phyloP scores from a whole-genome alignment of 2,329 filamentous ascomycete species.

The Gaeumannomyces sp. region DNA sequence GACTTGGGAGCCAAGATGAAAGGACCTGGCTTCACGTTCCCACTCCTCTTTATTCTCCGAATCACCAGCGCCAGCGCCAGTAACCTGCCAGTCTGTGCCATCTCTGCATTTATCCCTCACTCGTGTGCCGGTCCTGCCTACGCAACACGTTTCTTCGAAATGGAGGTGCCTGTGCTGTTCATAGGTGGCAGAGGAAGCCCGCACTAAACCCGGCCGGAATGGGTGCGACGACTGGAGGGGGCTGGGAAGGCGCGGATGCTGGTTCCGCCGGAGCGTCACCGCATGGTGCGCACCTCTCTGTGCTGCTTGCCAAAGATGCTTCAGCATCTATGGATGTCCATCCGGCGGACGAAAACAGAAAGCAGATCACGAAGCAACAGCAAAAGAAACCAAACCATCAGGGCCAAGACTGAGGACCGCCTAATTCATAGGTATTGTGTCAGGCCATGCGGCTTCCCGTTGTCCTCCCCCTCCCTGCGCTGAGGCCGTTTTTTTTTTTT shows the following conservation, averaged over 20 bases:
- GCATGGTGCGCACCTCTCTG: background rate
- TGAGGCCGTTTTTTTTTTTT: too few species aligned
- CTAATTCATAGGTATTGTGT: background rate
- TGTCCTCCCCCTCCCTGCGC: too few species aligned
- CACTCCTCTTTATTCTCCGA: background rate
- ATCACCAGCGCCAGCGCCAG: background rate
- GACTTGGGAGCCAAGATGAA: background rate
- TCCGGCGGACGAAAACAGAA: background rate
- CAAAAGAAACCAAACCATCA: too few species aligned
- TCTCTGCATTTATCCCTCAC: background rate
- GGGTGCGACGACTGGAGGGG: too few species aligned
- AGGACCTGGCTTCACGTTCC: background rate
- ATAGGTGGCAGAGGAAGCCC: background rate
- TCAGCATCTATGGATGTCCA: too few species aligned
- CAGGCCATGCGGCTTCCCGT: background rate
- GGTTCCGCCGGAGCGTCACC: background rate
- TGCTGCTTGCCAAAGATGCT: background rate
- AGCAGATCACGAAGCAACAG: too few species aligned
- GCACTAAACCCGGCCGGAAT: background rate
- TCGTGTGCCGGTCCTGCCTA: background rate
- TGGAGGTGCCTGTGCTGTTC: too few species aligned
- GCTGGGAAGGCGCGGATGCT: background rate
- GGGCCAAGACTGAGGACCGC: too few species aligned
- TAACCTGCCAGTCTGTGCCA: background rate
- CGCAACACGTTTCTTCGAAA: too few species aligned